Conservation (phyloP, 2,329 filamentous ascomycete species). For the Phyllosticta citriasiana region DNA sequence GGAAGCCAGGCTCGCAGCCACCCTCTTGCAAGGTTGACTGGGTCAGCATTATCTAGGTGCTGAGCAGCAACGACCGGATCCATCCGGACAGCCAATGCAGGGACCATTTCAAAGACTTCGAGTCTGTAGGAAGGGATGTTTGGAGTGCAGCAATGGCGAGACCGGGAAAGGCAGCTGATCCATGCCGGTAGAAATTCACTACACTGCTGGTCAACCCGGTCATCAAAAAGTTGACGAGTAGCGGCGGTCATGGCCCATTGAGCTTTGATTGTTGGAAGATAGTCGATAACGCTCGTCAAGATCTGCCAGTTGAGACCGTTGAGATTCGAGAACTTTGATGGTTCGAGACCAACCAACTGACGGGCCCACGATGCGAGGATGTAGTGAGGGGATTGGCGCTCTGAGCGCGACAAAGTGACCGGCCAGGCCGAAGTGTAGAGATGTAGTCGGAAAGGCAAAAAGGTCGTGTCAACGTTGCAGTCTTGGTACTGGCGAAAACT, state of each 20-base stretch:
- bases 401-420: neutral
- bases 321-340: neutral
- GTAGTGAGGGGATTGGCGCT: neutral
- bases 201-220: neutral
- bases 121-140: neutral
- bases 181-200: neutral
- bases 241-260: neutral
- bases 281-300: constrained; percentile 1
- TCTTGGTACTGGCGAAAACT: neutral
- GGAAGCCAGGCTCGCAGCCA: constrained; percentile 3
- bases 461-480: neutral
- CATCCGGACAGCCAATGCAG: neutral
- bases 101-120: neutral
- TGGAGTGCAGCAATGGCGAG: neutral
- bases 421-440: constrained; percentile 2
- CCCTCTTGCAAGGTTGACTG: neutral
- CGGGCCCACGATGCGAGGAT: neutral
- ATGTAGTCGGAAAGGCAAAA: neutral
- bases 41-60: neutral
- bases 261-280: neutral
- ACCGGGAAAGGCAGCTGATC: neutral
- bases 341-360: neutral
- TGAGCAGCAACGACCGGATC: neutral
- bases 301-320: neutral
- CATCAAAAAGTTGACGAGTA: neutral